Percentiles rank a stretch among this genome's conserved stretches.
Conservation (phyloP, 2,329 filamentous ascomycete species). For the Hypoxylon sp. region DNA sequence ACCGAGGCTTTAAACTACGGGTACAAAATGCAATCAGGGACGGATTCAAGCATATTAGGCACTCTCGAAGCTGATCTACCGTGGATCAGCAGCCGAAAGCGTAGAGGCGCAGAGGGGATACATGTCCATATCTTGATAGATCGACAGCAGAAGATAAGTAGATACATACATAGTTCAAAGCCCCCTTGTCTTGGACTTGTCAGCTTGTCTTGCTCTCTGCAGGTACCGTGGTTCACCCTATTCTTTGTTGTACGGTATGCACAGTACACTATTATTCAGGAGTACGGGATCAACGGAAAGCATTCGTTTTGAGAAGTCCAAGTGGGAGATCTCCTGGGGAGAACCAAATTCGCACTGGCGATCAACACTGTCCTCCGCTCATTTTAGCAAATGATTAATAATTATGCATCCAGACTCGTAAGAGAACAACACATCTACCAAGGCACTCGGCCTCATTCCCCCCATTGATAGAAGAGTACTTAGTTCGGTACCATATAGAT, state of each 20-base stretch:
- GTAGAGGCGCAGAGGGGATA: conserved; percentile 1
- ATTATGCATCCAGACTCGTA: conserved; percentile 11
- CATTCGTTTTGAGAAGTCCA: conserved; percentile 28
- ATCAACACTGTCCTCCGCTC: conserved; percentile 29
- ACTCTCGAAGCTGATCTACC: conserved; percentile 11
- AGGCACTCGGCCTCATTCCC: background rate
- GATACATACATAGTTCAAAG: conserved; percentile 10
- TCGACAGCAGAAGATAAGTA: conserved; percentile 25
- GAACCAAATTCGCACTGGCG: conserved; percentile 25
- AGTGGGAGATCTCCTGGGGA: conserved; percentile 24
- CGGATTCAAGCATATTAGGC: conserved; percentile 21
- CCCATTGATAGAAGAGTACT: conserved; percentile 1
- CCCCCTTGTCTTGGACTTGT: conserved; percentile 21
- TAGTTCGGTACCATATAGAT: conserved; percentile 7
- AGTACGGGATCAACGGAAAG: conserved; percentile 31
- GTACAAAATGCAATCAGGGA: conserved; percentile 6
- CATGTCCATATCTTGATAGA: conserved; percentile 38
- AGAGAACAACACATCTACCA: conserved; percentile 11
- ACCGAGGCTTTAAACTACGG: background rate
- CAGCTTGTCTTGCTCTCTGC: conserved; percentile 23
- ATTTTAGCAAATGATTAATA: conserved; percentile 30
- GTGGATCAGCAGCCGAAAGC: conserved; percentile 1
- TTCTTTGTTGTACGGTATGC: conserved; percentile 9
- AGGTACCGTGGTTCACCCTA: conserved; percentile 29
- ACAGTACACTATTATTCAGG: conserved; percentile 30